Base-by-base conservation (phyloP, 306 rosid species). In the Biancaea sappan region DNA sequence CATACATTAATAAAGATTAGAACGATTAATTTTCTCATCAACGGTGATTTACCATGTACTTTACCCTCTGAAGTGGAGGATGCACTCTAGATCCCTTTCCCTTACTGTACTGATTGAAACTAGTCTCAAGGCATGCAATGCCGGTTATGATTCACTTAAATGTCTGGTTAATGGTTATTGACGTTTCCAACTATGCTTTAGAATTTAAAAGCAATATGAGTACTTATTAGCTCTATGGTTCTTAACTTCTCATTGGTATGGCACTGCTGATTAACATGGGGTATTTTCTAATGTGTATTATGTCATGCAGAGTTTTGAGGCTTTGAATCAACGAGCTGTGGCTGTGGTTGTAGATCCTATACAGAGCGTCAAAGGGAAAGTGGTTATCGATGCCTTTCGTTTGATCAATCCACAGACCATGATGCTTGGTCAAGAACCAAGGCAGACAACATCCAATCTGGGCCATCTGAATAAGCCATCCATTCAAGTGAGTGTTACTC, bases 301-400 rank as follows among this genome's bases (percentile, higher is more conserved):
- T 63, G 2, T 67, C 19, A 13, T 91, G 38, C 72, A 91, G 98
- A 91, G 97, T 78, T 94, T 94, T 79, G 98, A 94, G 91, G 98
- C 98, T 51, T 84, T 94, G 52, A 94, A 94, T 82, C 98, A 91
- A 77, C 90, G 98, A 24, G 98, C 97, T 78, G 98, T 93, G 51
- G 98, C 98, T 14, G 98, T 94, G 61, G 98, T 91, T 76, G 98
- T 94, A 73, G 98, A 94, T 83, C 98, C 98, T 15, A 91, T 94
- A 73, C 98, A 94, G 78, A 91, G 97, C 69, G 98, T 94, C 53
- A 94, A 94, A 81, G 98, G 98, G 54, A 94, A 91, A 83, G 98
- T 94, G 80, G 98, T 91, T 69, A 94, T 94, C 34, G 98, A 94
- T 71, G 98, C 98, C 28, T 94, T 94, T 76, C 97, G 98, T 64